Evolutionary conservation across 306 rosid genomes (phyloP).

Genomic region (Acacia melanoxylon): DNA sequence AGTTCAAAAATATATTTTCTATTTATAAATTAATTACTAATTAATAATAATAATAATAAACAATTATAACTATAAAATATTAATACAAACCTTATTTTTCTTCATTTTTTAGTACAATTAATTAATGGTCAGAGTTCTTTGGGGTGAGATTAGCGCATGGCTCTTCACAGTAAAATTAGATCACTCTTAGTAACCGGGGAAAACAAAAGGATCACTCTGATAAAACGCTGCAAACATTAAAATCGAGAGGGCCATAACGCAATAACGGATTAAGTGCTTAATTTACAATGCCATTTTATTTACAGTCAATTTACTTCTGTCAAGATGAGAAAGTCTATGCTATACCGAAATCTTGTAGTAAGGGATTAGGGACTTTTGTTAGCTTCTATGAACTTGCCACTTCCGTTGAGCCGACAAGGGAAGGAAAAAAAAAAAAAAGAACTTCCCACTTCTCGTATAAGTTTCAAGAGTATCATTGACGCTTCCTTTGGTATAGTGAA

Average conservation of each 20-base stretch:
- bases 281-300: slow-evolving; percentile 10
- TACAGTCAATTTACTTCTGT: background rate
- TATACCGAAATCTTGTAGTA: background rate
- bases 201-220: too few species aligned
- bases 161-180: too few species aligned
- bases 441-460: slow-evolving; percentile 20
- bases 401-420: background rate
- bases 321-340: background rate
- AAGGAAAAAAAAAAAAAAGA: background rate
- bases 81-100: too few species aligned
- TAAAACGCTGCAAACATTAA: background rate
- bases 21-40: too few species aligned
- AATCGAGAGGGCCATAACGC: background rate
- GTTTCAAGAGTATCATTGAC: slow-evolving; percentile 44
- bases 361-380: slow-evolving; percentile 35
- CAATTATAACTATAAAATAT: background rate
- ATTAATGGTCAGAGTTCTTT: too few species aligned
- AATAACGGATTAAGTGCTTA: background rate
- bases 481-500: slow-evolving; percentile 87
- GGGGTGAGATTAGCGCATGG: too few species aligned
- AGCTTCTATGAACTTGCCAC: slow-evolving; percentile 27
- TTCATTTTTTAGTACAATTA: too few species aligned
- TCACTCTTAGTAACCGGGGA: too few species aligned
- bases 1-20: background rate
- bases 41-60: too few species aligned